Evolutionary conservation across 192 early-diverging fungal genomes (phyloP).

Genomic region (Chytriomyces sp.): DNA sequence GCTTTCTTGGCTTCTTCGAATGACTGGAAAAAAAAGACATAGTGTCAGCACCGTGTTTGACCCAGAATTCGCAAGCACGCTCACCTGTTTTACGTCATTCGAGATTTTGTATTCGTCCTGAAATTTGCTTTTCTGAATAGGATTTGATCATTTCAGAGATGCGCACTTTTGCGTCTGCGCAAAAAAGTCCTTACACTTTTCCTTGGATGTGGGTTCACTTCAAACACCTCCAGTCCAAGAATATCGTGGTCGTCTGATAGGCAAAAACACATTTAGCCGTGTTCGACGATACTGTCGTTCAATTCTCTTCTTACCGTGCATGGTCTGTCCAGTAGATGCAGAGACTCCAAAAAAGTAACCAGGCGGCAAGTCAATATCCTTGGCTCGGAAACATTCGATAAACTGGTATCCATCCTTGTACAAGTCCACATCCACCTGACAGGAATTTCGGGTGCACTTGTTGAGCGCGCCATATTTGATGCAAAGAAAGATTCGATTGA

Average conservation of each 20-base stretch:
- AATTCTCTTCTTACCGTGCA: constrained; percentile 25
- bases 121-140: constrained; percentile 38
- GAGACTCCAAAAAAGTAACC: constrained; percentile 79
- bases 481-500: constrained; percentile 8
- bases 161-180: neutral
- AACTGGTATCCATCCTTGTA: constrained; percentile 58
- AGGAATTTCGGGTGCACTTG: neutral
- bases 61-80: neutral
- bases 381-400: constrained; percentile 59
- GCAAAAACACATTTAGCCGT: neutral
- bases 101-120: constrained; percentile 42
- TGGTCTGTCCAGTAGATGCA: constrained; percentile 39
- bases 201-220: constrained; percentile 66
- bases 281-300: neutral
- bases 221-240: constrained; percentile 66
- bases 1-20: constrained; percentile 44
- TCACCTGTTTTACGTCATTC: constrained; percentile 26
- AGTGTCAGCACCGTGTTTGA: neutral
- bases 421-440: constrained; percentile 57
- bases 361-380: constrained; percentile 63
- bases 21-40: constrained; percentile 12
- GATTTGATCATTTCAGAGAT: constrained; percentile 35
- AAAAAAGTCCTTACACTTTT: constrained; percentile 33
- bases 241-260: constrained; percentile 80
- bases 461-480: neutral